Evolutionary conservation across 441 rosid species (phyloP).

Genomic region (Populus trichocarpa): DNA sequence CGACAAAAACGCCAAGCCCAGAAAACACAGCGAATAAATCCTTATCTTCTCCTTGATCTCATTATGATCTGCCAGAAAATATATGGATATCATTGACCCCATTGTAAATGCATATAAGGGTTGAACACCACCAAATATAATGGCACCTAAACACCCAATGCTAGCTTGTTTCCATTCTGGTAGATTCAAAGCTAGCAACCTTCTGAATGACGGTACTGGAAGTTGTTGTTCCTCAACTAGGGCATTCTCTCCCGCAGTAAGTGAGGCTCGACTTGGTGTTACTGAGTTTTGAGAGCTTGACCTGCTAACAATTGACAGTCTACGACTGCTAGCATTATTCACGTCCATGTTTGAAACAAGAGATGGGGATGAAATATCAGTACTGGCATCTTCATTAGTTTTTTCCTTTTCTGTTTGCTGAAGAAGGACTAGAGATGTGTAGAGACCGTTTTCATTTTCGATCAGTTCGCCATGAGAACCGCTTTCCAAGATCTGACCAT

Average conservation of each 20-base stretch:
- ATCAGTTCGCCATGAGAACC: conserved; percentile 68
- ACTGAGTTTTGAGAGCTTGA: conserved; percentile 53
- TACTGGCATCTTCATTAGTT: conserved; percentile 9
- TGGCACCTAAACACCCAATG: conserved; percentile 56
- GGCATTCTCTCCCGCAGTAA: not conserved
- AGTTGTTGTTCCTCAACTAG: conserved; percentile 17
- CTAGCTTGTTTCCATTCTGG: conserved; percentile 79
- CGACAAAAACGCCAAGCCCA: conserved; percentile 50
- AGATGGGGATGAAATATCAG: conserved; percentile 1
- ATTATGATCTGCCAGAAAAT: conserved; percentile 47
- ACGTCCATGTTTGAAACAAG: conserved; percentile 29
- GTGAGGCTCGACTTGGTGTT: conserved; percentile 13
- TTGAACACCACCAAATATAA: conserved; percentile 61
- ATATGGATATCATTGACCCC: conserved; percentile 69
- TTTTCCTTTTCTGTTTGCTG: conserved; percentile 43
- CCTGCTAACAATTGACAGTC: conserved; percentile 47
- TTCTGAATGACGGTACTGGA: conserved; percentile 45
- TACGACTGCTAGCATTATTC: conserved; percentile 36
- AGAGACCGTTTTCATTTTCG: conserved; percentile 41
- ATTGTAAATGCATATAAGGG: conserved; percentile 52
- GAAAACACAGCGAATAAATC: conserved; percentile 44
- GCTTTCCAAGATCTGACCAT: conserved; percentile 47
- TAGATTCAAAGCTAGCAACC: conserved; percentile 52
- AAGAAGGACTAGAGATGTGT: conserved; percentile 51
- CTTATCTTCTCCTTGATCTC: conserved; percentile 61